A percentile compares a stretch with the other conserved stretches of the same genome.
phyloP scores from a whole-genome alignment of 495 filamentous ascomycete genomes.

The Sordaria brevicollis region DNA sequence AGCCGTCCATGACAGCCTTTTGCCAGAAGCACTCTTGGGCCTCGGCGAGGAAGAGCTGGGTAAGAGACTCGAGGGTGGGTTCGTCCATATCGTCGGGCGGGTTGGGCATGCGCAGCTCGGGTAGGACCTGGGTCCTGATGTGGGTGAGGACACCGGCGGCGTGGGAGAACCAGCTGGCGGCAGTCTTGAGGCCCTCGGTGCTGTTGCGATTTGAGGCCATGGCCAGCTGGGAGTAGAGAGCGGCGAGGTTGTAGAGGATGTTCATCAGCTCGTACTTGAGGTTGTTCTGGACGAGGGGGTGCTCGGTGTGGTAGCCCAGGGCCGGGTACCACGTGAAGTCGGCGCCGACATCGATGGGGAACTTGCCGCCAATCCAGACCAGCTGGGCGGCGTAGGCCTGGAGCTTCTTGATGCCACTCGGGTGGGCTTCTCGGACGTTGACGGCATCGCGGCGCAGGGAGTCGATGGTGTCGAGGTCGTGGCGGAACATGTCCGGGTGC shows the following conservation, averaged over 20 bases:
- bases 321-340: conserved; percentile 95
- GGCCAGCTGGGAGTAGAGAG: conserved; percentile 87
- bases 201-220: conserved; percentile 63
- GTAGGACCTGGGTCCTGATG: conserved; percentile 67
- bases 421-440: conserved; percentile 78
- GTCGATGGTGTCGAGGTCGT: conserved; percentile 83
- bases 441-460: conserved; percentile 70
- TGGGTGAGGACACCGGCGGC: conserved; percentile 76
- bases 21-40: conserved; percentile 98
- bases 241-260: conserved; percentile 82
- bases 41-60: conserved; percentile 78
- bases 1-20: conserved; percentile 87
- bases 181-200: conserved; percentile 79
- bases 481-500: conserved; percentile 92
- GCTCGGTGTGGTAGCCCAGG: conserved; percentile 76
- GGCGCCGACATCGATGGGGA: conserved; percentile 90
- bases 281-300: conserved; percentile 81
- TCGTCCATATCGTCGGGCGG: conserved; percentile 96
- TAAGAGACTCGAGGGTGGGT: conserved; percentile 71
- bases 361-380: conserved; percentile 90
- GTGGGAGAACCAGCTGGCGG: conserved; percentile 85
- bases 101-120: conserved; percentile 66
- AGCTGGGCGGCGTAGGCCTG: conserved; percentile 85
- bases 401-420: conserved; percentile 80
- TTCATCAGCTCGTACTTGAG: conserved; percentile 93